Base-by-base conservation (phyloP, 257 asterid species). In the Solanum sitiens region DNA sequence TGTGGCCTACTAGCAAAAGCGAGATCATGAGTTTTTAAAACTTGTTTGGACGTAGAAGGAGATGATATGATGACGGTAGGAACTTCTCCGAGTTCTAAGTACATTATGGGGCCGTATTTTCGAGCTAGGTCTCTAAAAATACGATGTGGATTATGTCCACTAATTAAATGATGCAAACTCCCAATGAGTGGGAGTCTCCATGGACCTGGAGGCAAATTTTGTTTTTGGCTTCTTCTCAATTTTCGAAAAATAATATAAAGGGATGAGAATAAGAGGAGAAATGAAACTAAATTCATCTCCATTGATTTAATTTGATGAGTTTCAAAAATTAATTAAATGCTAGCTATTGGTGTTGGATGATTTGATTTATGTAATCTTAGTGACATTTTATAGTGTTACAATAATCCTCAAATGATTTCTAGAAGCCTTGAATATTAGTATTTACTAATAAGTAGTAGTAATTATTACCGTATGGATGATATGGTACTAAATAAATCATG, bases 1-100 rank as follows among this genome's bases (percentile, higher is more conserved):
- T 87, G 86, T 3, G 94, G 94, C 87, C 94, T 86, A 44, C 89
- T 88, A 0, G 93, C 91, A 84, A 89, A 90, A 4, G 88, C 89
- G 4, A 83, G 86, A 45, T 90, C 93, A 10, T 90, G 90, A 76
- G 88, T 87, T 84, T 87, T 92, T 16, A 92, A 87, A 72, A 91
- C 86, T 44, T 87, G 44, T 82, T 87, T 87, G 8, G 83, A 77
- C 25, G 7, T 44, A 30, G 40, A 74, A 27, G 83, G 73, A 6
- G 89, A 87, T 35, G 89, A 82, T 39, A 87, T 75, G 20, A 89
- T 44, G 9, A 91, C 23, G 0, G 91, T 8, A 5, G 87, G 80
- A 42, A 76, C 61, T 76, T 76, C 59, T 35, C 61, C 61, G 0
- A 76, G 83, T 42, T 76, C 59, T 3, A 76, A 76, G 59, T 76